phyloP scores from a whole-genome alignment of 208 protist species.

The Leishmania tropica region DNA sequence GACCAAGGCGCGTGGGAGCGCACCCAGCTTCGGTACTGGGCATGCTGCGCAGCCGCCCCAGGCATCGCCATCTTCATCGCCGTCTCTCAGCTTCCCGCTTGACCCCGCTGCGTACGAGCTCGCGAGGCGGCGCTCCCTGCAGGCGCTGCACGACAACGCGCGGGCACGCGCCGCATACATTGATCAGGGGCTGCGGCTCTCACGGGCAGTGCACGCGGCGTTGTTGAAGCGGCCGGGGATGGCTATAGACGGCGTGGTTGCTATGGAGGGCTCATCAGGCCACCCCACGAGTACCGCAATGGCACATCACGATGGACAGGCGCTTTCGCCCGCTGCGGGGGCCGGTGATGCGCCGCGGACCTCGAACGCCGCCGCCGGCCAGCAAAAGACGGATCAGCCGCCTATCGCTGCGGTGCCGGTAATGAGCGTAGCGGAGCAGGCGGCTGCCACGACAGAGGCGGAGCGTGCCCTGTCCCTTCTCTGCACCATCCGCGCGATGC shows the following conservation, averaged over 20 bases:
- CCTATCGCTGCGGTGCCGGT: not conserved
- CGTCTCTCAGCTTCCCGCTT: not conserved
- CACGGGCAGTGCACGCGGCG: slow-evolving; percentile 17
- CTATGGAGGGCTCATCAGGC: not conserved
- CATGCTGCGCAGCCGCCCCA: not conserved
- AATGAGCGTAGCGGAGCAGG: slow-evolving; percentile 2
- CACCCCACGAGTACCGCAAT: not conserved
- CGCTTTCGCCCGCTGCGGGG: not conserved
- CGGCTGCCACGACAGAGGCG: slow-evolving; percentile 21
- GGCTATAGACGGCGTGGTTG: not conserved
- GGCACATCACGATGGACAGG: not conserved
- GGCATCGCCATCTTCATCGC: not conserved
- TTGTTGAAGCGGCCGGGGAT: not conserved
- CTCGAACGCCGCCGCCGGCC: not conserved
- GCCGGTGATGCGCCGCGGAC: not conserved
- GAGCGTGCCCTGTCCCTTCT: slow-evolving; percentile 43
- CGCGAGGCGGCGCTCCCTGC: slow-evolving; percentile 12
- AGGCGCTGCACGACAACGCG: slow-evolving; percentile 26
- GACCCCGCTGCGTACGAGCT: slow-evolving; percentile 8
- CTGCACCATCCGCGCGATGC: slow-evolving; percentile 42
- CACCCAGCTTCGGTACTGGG: not conserved
- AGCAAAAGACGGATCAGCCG: not conserved
- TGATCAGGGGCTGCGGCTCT: slow-evolving; percentile 11
- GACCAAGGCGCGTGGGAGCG: not conserved
- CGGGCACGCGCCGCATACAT: slow-evolving; percentile 6